Conservation (phyloP, 2,329 filamentous ascomycete genomes). For the Geosmithia flava region DNA sequence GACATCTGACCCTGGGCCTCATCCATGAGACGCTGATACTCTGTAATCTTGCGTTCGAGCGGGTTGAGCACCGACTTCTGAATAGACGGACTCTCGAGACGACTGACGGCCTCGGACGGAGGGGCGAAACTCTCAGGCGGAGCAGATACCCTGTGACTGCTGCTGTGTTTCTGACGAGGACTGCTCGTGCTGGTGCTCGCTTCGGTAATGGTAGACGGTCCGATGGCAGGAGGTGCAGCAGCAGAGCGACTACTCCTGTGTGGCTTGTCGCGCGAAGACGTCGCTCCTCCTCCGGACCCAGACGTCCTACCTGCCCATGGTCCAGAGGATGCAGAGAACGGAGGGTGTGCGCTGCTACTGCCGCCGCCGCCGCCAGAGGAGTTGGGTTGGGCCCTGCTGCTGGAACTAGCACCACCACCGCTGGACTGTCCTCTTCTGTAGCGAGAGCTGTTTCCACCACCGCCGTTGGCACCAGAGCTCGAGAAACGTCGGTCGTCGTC, state of each 20-base stretch:
- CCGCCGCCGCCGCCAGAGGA: too few species aligned
- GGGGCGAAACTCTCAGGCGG: background rate
- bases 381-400: too few species aligned
- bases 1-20: slow-evolving; percentile 27
- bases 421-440: too few species aligned
- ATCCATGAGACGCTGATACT: slow-evolving; percentile 28
- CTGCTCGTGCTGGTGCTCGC: background rate
- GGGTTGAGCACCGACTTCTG: slow-evolving; percentile 29
- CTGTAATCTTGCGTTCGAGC: slow-evolving; percentile 28
- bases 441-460: background rate
- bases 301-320: background rate
- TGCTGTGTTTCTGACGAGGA: background rate
- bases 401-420: too few species aligned
- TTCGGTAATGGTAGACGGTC: background rate
- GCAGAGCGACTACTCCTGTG: background rate
- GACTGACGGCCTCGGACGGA: slow-evolving; percentile 15
- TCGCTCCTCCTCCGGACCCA: background rate
- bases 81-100: slow-evolving; percentile 30
- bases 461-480: background rate
- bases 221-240: background rate
- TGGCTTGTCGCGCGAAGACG: background rate
- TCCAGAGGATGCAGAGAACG: background rate
- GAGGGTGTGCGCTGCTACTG: background rate
- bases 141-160: background rate
- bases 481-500: background rate